Percentiles rank a stretch among this genome's conserved stretches.
Evolutionary conservation across 1,139 yeast species (phyloP).

Genomic region (Waltiozyma sp.): DNA sequence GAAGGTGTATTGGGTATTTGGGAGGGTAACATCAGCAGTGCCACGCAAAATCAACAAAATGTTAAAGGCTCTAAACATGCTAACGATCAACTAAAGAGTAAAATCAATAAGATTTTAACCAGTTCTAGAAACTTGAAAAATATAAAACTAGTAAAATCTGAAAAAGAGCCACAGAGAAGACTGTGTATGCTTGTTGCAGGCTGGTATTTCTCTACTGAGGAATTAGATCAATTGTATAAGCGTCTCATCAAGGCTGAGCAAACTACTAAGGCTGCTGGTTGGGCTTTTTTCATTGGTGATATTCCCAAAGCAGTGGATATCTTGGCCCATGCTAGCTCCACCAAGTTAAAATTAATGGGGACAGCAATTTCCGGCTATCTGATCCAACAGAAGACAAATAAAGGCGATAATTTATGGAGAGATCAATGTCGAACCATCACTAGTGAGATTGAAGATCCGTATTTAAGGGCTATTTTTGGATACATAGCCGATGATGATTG

Average conservation of each 20-base stretch:
- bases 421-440: slow-evolving; percentile 87
- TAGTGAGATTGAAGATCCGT: slow-evolving; percentile 79
- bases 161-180: slow-evolving; percentile 52
- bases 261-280: slow-evolving; percentile 88
- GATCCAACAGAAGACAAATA: slow-evolving; percentile 47
- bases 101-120: slow-evolving; percentile 12
- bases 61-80: background rate
- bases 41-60: too few species aligned
- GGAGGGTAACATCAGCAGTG: slow-evolving; percentile 57
- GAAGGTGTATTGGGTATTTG: slow-evolving; percentile 87
- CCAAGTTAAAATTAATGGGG: slow-evolving; percentile 63
- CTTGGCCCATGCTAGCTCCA: slow-evolving; percentile 34
- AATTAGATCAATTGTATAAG: slow-evolving; percentile 59
- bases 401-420: slow-evolving; percentile 78
- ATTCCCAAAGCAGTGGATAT: slow-evolving; percentile 71
- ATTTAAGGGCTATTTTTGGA: slow-evolving; percentile 84
- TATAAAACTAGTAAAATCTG: slow-evolving; percentile 27
- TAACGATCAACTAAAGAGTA: slow-evolving; percentile 11
- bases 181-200: slow-evolving; percentile 81
- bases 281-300: slow-evolving; percentile 95
- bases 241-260: slow-evolving; percentile 48
- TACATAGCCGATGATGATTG: slow-evolving; percentile 90
- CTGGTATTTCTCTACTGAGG: slow-evolving; percentile 76
- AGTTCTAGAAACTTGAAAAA: slow-evolving; percentile 12
- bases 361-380: slow-evolving; percentile 91